Conservation (phyloP, 2,329 filamentous ascomycete species). For the Colletotrichum navitas region DNA sequence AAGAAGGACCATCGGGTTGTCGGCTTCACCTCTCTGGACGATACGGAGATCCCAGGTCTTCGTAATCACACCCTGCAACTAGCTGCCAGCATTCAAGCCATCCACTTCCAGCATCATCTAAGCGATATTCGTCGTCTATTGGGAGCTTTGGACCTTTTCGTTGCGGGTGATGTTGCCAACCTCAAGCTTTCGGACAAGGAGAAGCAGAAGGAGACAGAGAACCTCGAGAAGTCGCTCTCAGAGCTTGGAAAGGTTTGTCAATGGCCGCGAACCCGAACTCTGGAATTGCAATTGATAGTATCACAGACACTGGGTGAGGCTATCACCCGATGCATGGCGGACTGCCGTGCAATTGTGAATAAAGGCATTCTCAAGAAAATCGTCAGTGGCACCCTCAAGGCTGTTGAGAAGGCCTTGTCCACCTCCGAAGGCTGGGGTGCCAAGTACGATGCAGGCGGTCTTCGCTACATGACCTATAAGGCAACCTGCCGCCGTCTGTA, state of each 20-base stretch:
- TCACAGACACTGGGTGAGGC: conserved; percentile 9
- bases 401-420: conserved; percentile 16
- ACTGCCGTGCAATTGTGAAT: background rate
- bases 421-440: conserved; percentile 51
- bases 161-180: conserved; percentile 2
- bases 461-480: conserved; percentile 46
- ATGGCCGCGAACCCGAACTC: background rate
- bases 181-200: conserved; percentile 20
- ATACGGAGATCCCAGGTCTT: conserved; percentile 71
- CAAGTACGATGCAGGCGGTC: conserved; percentile 28
- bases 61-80: conserved; percentile 70
- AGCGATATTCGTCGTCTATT: conserved; percentile 14
- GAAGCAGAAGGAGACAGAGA: background rate
- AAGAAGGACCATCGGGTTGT: conserved; percentile 63
- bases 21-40: conserved; percentile 64
- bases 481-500: conserved; percentile 62
- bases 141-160: conserved; percentile 17
- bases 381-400: background rate
- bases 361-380: background rate
- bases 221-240: background rate
- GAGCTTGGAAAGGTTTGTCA: conserved; percentile 18
- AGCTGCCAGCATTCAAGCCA: conserved; percentile 55
- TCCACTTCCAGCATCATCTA: conserved; percentile 9
- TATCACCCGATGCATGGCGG: background rate
- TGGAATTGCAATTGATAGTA: background rate